phyloP scores from a whole-genome alignment of 495 filamentous ascomycete species.

The Penicillium fimorum region DNA sequence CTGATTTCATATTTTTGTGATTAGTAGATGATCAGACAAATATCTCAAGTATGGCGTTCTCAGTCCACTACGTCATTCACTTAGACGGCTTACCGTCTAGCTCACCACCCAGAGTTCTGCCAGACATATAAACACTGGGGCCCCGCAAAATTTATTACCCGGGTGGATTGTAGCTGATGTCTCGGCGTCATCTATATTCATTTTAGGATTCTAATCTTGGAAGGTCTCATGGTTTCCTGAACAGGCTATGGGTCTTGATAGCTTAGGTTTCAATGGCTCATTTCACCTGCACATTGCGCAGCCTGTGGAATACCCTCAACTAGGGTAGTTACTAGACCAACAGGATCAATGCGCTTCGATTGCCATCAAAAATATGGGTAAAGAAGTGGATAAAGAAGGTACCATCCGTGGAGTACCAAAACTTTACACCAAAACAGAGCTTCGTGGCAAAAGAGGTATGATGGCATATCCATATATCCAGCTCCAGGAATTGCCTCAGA shows the following conservation, averaged over 20 bases:
- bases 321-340: background rate
- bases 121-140: background rate
- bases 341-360: background rate
- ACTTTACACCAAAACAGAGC: background rate
- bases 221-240: too few species aligned
- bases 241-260: too few species aligned
- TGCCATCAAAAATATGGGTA: background rate
- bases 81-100: too few species aligned
- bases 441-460: background rate
- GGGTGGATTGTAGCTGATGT: too few species aligned
- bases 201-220: too few species aligned
- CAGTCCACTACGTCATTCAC: too few species aligned
- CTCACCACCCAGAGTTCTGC: background rate
- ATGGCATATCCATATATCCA: background rate
- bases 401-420: background rate
- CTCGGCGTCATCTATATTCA: too few species aligned
- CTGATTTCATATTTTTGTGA: too few species aligned
- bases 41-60: too few species aligned
- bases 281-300: background rate
- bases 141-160: background rate
- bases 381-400: background rate
- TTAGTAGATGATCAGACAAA: too few species aligned
- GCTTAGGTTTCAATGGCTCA: too few species aligned
- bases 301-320: background rate
- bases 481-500: background rate